Evolutionary conservation across 2,329 filamentous ascomycete species (phyloP).

Genomic region (Paramyrothecium roridum): DNA sequence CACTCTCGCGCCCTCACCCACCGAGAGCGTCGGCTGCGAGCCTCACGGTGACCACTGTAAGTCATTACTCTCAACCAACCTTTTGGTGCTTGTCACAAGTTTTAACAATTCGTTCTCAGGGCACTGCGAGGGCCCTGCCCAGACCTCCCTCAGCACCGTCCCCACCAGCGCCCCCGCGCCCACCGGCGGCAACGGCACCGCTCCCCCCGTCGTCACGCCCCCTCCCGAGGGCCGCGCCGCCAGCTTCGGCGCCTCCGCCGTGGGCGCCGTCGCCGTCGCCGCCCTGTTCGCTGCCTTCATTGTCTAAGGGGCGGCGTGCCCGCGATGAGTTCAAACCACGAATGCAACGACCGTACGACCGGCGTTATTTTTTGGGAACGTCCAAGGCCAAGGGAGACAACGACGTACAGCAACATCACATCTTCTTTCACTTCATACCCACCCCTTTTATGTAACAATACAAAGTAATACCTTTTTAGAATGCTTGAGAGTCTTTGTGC

Average conservation of each 20-base stretch:
- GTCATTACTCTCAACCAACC: not conserved
- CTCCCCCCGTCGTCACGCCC: not conserved
- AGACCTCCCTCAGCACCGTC: not conserved
- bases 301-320: not conserved
- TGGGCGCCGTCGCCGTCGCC: not conserved
- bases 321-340: not conserved
- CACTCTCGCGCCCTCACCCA: not conserved
- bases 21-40: conserved; percentile 1
- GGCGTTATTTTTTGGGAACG: too few species aligned
- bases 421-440: too few species aligned
- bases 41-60: conserved; percentile 2
- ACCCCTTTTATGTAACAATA: too few species aligned
- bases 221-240: not conserved
- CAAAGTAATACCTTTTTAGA: too few species aligned
- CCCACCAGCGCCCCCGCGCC: not conserved
- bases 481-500: too few species aligned
- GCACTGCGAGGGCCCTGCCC: conserved; percentile 1
- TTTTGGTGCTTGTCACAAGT: not conserved
- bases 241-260: not conserved
- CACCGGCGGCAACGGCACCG: not conserved
- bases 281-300: not conserved
- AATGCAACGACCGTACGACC: not conserved
- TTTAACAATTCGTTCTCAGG: not conserved
- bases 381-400: too few species aligned
- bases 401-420: too few species aligned